Evolutionary conservation across 2,329 filamentous ascomycete species (phyloP).

Genomic region (Penicillium sp.): DNA sequence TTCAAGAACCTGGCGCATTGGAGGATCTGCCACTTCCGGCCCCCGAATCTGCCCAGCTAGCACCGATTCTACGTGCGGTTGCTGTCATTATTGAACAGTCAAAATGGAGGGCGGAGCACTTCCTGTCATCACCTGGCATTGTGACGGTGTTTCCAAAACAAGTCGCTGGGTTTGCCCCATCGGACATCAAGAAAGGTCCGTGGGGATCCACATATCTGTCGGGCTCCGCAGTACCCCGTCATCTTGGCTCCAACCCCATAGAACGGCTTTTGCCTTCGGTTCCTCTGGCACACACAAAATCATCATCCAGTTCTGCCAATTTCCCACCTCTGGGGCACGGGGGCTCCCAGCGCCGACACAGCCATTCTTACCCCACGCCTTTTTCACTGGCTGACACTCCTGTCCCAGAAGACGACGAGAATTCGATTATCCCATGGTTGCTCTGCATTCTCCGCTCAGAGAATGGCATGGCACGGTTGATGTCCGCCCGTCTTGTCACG

Average conservation of each 20-base stretch:
- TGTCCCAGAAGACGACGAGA: conserved; percentile 63
- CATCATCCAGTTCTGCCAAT: conserved; percentile 38
- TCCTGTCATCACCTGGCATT: conserved; percentile 67
- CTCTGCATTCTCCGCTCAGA: conserved; percentile 62
- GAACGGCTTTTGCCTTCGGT: conserved; percentile 63
- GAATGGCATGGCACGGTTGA: conserved; percentile 60
- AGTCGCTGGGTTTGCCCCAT: conserved; percentile 53
- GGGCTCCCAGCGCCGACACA: conserved; percentile 36
- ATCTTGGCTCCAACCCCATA: conserved; percentile 56
- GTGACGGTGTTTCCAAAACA: conserved; percentile 65
- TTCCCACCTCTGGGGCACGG: conserved; percentile 57
- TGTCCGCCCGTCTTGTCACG: conserved; percentile 68
- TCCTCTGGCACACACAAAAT: conserved; percentile 36
- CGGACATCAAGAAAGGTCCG: conserved; percentile 51
- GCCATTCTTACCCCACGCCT: conserved; percentile 39
- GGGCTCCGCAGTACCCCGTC: conserved; percentile 50
- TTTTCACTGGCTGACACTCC: conserved; percentile 40
- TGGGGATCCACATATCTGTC: conserved; percentile 57
- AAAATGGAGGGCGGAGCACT: conserved; percentile 70
- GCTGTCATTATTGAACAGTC: conserved; percentile 76
- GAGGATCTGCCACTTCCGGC: conserved; percentile 64
- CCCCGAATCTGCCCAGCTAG: conserved; percentile 59
- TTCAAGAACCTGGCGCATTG: conserved; percentile 55
- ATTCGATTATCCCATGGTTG: conserved; percentile 71
- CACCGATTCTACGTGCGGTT: conserved; percentile 74